phyloP scores from a whole-genome alignment of 805 yeast genomes.

The Yueomyces sinensis region DNA sequence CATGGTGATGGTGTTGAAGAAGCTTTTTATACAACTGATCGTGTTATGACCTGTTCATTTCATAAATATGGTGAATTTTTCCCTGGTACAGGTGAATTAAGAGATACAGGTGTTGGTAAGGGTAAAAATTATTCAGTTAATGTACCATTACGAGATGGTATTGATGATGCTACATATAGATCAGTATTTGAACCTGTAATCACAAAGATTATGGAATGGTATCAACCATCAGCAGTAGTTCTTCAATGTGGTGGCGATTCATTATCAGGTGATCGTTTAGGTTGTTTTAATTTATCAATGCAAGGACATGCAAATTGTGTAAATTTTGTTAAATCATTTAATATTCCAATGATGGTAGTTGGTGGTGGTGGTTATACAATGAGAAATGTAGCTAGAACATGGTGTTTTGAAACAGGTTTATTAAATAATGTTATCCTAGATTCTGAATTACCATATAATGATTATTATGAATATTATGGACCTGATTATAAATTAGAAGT shows the following conservation, averaged over 20 bases:
- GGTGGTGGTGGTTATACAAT: slow-evolving; percentile 99
- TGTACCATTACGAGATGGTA: slow-evolving; percentile 90
- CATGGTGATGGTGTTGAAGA: slow-evolving; percentile 99
- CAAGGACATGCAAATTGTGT: slow-evolving; percentile 95
- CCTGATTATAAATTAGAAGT: slow-evolving; percentile 95
- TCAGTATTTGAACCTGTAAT: slow-evolving; percentile 69
- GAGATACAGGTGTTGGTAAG: slow-evolving; percentile 78
- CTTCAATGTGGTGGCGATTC: slow-evolving; percentile 98
- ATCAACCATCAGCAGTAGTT: slow-evolving; percentile 86
- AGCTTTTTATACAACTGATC: slow-evolving; percentile 86
- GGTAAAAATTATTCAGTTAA: slow-evolving; percentile 84
- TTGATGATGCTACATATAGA: slow-evolving; percentile 80
- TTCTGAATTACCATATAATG: slow-evolving; percentile 75
- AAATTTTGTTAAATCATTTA: slow-evolving; percentile 74
- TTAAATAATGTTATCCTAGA: slow-evolving; percentile 57
- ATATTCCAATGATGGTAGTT: slow-evolving; percentile 76
- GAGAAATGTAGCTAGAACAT: slow-evolving; percentile 82
- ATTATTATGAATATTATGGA: slow-evolving; percentile 92
- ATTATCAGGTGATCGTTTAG: slow-evolving; percentile 81
- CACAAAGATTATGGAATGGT: slow-evolving; percentile 82
- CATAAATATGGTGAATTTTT: slow-evolving; percentile 94
- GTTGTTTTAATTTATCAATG: slow-evolving; percentile 86
- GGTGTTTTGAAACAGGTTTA: slow-evolving; percentile 90
- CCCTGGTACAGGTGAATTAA: slow-evolving; percentile 93
- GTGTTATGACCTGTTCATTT: slow-evolving; percentile 94